These are phyloP conservation scores for Eryngium alpinum DNA, from an alignment of 140 eudicot genomes.

Conservation along the genomic window DNA sequence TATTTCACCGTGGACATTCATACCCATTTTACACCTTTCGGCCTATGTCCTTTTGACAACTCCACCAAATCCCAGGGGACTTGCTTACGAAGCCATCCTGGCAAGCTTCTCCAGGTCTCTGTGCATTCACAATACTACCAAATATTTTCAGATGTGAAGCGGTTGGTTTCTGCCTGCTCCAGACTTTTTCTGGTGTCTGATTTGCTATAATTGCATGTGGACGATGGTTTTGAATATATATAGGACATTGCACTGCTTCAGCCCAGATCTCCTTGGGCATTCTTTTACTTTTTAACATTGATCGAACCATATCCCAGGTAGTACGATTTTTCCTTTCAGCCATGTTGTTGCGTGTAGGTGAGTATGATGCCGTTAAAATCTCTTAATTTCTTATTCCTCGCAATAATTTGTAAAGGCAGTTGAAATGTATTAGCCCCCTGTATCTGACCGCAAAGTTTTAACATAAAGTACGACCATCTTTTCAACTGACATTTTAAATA, in stretches of 20 bases:
- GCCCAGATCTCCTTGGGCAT: not conserved
- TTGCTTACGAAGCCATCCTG: too few species aligned
- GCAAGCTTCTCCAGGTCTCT: too few species aligned
- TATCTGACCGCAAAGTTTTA: not conserved
- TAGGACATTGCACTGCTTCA: not conserved
- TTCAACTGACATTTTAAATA: not conserved
- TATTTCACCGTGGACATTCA: not conserved
- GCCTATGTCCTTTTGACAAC: not conserved
- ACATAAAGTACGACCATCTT: not conserved
- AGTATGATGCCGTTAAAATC: not conserved
- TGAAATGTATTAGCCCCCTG: not conserved
- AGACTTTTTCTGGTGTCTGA: not conserved
- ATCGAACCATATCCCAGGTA: too few species aligned
- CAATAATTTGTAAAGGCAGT: not conserved
- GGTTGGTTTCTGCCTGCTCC: not conserved
- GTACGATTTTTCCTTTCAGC: too few species aligned
- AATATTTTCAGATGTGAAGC: not conserved
- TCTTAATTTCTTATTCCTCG: not conserved
- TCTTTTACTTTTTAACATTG: too few species aligned
- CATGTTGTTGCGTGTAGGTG: not conserved
- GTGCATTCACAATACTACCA: not conserved
- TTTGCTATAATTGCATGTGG: not conserved
- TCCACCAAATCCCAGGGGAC: not conserved
- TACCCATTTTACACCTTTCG: not conserved
- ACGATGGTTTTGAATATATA: not conserved